Evolutionary conservation across 768 basidiomycete species (phyloP).

Genomic region (Pleurotus tuber-regium): DNA sequence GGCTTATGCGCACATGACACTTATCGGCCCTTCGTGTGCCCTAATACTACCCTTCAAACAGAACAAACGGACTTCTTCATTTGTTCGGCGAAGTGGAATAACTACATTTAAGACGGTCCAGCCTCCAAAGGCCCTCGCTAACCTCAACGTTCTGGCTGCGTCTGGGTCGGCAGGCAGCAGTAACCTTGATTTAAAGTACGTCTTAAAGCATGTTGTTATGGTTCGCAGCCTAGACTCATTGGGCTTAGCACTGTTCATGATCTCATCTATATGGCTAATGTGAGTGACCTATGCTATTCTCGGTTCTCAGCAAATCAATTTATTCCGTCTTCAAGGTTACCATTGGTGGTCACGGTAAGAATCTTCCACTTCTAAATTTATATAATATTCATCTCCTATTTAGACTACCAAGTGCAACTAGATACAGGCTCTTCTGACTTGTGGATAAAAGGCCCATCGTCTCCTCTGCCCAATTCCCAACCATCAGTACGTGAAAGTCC

Average conservation of each 20-base stretch:
- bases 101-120: conserved; percentile 5
- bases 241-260: conserved; percentile 76
- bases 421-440: conserved; percentile 87
- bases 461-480: conserved; percentile 46
- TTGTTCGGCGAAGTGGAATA: conserved; percentile 29
- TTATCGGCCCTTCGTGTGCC: conserved; percentile 36
- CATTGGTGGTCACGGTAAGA: conserved; percentile 58
- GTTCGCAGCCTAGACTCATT: conserved; percentile 7
- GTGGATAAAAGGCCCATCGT: conserved; percentile 55
- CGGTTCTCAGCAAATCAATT: conserved; percentile 4
- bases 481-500: conserved; percentile 41
- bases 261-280: conserved; percentile 76
- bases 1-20: conserved; percentile 25
- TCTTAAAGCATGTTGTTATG: conserved; percentile 4
- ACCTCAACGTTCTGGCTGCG: conserved; percentile 33
- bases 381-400: conserved; percentile 6
- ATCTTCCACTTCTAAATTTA: background rate
- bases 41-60: conserved; percentile 46
- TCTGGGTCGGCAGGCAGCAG: conserved; percentile 23
- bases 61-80: conserved; percentile 29
- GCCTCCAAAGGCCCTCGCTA: conserved; percentile 21
- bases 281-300: conserved; percentile 32
- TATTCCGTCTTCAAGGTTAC: conserved; percentile 47
- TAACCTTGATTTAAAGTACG: conserved; percentile 46
- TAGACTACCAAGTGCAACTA: conserved; percentile 73